Evolutionary conservation across 2,329 filamentous ascomycete genomes (phyloP), one percentile per base, ranked within the genome.

Genomic region (Grosmannia huntii): DNA sequence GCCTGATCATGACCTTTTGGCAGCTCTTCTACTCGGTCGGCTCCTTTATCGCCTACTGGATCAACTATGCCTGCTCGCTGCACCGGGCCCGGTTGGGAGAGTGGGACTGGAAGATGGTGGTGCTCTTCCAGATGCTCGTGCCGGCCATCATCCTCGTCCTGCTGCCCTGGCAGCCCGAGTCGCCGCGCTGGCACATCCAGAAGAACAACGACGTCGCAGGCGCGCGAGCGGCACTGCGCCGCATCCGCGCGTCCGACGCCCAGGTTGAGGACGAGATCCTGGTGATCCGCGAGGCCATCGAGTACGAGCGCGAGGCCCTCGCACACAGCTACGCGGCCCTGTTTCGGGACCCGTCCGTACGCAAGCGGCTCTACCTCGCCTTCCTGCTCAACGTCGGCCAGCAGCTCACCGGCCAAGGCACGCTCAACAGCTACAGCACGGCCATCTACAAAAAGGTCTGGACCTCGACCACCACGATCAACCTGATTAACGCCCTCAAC

Each of bases 391-490:
- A 89, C 67, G 76, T 84, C 52, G 85, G 85, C 52, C 85, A 87
- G 69, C 85, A 89, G 68, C 76, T 89, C 48, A 86, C 84, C 5
- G 85, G 85, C 23, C 85, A 89, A 69, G 86, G 85, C 62, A 85
- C 84, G 1, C 76, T 89, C 63, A 89, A 88, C 76, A 79, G 80
- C 4, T 89, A 89, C 75, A 85, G 80, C 23, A 86, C 84, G n/a
- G 80, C 81, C 64, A 85, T 89, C 66, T 89, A 89, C 74, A 81
- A 86, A 71, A 84, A 85, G 67, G 79, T 88, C 27, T 89, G 85
- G 74, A 76, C 72, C 27, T 75, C 70, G 57, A 72, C 70, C 57
- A 72, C 78, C 55, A 82, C 77, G 25, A 87, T 88, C 67, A 83
- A 83, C 62, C 75, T 89, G 36, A 89, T 89, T 75, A 89, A 89